Base-by-base conservation (phyloP, 2,329 filamentous ascomycete genomes). In the Magnaporthiopsis rhizophila region DNA sequence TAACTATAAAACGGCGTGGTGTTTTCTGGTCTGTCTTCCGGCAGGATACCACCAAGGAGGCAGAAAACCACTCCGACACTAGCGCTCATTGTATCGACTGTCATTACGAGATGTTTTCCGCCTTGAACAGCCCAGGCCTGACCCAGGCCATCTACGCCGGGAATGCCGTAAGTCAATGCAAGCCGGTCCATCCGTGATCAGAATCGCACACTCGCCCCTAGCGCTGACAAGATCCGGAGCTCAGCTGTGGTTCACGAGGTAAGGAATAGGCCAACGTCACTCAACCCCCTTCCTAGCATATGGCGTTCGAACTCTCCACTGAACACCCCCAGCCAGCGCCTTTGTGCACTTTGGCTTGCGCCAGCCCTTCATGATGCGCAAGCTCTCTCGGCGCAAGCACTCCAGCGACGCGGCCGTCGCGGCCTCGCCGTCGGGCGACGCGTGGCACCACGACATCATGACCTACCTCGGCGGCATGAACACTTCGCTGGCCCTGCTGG, bases 391-490 rank as follows among this genome's bases (percentile, higher is more conserved):
- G 28, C 69, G 69, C 64, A 63, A 61, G 30, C 32, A 13, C 56
- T 61, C 60, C 45, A 36, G 24, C 57, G 65, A 69, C 53, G 8
- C 65, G 18, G 50, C 61, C 30, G 64, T 69, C 59, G 62, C 61
- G 2, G 57, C 58, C 6, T 60, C 65, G 13, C 24, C 66, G 26
- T 15, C 30, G 11, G 69, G 70, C 11, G 70, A 71, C 62, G 50
- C 30, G 18, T 71, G 69, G 69, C 70, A 71, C 65, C 69, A 70
- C 64, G 70, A 71, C 64, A 67, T 69, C 50, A 66, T 71, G 67
- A 62, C 67, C 8, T 71, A 70, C 61, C 69, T 71, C 15, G 70
- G 70, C 11, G 65, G 58, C 34, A 69, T 71, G 65, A 70, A 71
- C 66, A 66, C 65, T 3, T 65, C 70, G 12, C 61, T 71, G 28